Percentiles rank a stretch among this genome's conserved stretches.
phyloP scores from a whole-genome alignment of 2,329 filamentous ascomycete genomes.

The Bertia moriformis region DNA sequence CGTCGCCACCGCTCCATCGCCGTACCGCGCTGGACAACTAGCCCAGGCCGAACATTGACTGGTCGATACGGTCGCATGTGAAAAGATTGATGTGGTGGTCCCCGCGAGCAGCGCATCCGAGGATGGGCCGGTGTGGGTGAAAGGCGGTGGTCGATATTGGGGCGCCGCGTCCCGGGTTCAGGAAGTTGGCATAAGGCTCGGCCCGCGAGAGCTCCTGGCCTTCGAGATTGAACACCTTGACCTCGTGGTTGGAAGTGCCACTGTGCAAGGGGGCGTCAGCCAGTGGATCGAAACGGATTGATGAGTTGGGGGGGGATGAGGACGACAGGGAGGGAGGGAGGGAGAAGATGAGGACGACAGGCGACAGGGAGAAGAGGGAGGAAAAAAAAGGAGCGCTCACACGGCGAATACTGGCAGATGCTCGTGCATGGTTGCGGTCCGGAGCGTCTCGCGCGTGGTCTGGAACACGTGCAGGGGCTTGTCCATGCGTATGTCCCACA shows the following conservation, averaged over 20 bases:
- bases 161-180: conserved; percentile 64
- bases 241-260: conserved; percentile 72
- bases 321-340: background rate
- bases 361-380: background rate
- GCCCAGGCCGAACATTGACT: background rate
- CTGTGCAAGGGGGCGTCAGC: conserved; percentile 28
- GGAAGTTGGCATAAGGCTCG: conserved; percentile 80
- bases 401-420: conserved; percentile 91
- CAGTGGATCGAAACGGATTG: conserved; percentile 11
- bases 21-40: too few relatives aligned
- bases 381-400: conserved; percentile 55
- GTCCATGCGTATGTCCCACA: conserved; percentile 92
- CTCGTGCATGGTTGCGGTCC: conserved; percentile 84
- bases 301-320: conserved; percentile 4
- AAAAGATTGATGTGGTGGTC: conserved; percentile 88
- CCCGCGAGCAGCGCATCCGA: conserved; percentile 73
- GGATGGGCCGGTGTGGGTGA: conserved; percentile 83
- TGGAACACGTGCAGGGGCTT: conserved; percentile 59
- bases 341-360: conserved; percentile 2
- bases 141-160: conserved; percentile 84
- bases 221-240: conserved; percentile 85
- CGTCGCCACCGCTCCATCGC: too few relatives aligned
- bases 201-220: conserved; percentile 66
- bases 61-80: conserved; percentile 37
- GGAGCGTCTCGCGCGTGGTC: conserved; percentile 62